These are phyloP conservation scores for Ottelia alismoides DNA, from an alignment of 106 monocot genomes.

Conservation along the genomic window DNA sequence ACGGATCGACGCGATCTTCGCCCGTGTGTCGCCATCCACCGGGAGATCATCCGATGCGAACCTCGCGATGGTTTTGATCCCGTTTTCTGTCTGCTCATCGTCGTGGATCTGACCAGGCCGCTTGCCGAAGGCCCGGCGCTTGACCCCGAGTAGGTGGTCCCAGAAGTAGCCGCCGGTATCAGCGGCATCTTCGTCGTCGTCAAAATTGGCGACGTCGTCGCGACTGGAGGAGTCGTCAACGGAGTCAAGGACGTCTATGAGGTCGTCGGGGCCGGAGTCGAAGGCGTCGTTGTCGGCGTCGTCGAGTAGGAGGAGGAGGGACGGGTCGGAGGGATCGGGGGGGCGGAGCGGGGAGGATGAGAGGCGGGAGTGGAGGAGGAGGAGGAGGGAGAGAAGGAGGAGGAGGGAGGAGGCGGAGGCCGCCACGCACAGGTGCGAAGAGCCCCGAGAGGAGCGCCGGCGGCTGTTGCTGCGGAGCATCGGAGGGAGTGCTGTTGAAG, in stretches of 20 bases:
- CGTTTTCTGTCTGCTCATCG: neutral
- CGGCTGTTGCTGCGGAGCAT: conserved; percentile 22
- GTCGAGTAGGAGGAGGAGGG: conserved; percentile 12
- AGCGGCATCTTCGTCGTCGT: conserved; percentile 7
- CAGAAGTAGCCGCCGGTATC: conserved; percentile 28
- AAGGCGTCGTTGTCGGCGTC: conserved; percentile 34
- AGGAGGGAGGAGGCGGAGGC: conserved; percentile 19
- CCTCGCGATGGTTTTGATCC: conserved; percentile 6
- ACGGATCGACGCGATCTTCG: conserved; percentile 42
- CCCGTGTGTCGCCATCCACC: conserved; percentile 50
- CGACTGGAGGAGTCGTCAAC: conserved; percentile 13
- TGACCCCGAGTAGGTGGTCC: conserved; percentile 62
- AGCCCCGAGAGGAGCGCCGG: conserved; percentile 29
- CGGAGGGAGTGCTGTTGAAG: no score
- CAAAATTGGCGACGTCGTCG: conserved; percentile 5
- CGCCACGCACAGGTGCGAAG: conserved; percentile 51
- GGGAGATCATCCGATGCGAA: conserved; percentile 89
- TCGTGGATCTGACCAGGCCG: neutral
- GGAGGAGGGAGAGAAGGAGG: conserved; percentile 43
- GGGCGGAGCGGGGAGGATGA: no score
- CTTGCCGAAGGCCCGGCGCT: conserved; percentile 47
- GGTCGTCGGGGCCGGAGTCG: conserved; percentile 23
- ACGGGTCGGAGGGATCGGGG: no score
- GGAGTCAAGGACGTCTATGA: conserved; percentile 41
- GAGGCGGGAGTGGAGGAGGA: conserved; percentile 53